Conservation (phyloP, 169 alveolate species). For the Cryptosporidium muris region DNA sequence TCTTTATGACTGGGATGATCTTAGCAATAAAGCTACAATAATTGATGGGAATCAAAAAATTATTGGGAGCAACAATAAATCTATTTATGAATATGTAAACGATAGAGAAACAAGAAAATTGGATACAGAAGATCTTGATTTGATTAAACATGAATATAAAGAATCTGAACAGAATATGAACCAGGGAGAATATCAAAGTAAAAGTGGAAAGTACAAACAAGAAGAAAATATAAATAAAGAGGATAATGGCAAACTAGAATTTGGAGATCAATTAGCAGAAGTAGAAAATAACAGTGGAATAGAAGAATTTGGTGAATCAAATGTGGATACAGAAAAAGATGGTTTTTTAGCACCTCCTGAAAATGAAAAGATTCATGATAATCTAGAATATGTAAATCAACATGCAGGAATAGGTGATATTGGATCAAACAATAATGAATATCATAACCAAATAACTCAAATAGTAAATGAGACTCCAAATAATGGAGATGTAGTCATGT, state of each 20-base stretch:
- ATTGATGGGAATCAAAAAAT: not conserved
- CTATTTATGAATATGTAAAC: too few species aligned
- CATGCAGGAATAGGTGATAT: not conserved
- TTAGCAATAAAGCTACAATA: not conserved
- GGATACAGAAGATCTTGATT: too few species aligned
- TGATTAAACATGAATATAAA: not conserved
- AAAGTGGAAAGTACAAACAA: not conserved
- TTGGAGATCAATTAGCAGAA: not conserved
- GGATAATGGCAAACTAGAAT: not conserved
- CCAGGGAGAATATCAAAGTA: not conserved
- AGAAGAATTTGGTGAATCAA: not conserved
- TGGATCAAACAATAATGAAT: not conserved
- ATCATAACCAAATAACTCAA: not conserved
- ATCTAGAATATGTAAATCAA: not conserved
- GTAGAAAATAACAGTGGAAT: not conserved
- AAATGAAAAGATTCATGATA: not conserved
- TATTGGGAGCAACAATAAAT: not conserved
- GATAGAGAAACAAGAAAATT: too few species aligned
- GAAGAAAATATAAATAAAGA: not conserved
- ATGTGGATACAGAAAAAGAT: not conserved
- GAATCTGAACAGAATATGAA: not conserved
- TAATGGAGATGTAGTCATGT: not conserved
- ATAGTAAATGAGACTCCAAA: not conserved
- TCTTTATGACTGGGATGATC: too few species aligned
- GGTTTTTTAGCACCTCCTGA: not conserved